Evolutionary conservation across 768 basidiomycete genomes (phyloP), one percentile per base, ranked within the genome.

Genomic region (Collybiopsis luxurians): DNA sequence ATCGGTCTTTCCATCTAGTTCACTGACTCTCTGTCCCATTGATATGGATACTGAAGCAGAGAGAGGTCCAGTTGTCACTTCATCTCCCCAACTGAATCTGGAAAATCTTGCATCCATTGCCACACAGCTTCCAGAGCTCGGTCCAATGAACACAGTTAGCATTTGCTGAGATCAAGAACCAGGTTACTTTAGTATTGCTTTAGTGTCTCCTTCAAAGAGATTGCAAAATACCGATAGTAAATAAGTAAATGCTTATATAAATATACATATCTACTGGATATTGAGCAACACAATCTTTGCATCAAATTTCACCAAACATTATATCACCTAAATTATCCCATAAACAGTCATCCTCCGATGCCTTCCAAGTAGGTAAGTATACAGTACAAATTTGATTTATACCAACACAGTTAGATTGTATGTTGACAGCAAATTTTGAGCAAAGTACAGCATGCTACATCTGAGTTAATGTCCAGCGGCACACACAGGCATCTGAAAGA

Each of bases 401-500:
- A n/a, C n/a, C n/a, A n/a, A n/a, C n/a, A n/a, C n/a, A n/a, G n/a
- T n/a, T n/a, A n/a, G n/a, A n/a, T n/a, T n/a, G n/a, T n/a, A n/a
- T n/a, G n/a, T n/a, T n/a, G n/a, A n/a, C n/a, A n/a, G n/a, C n/a
- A n/a, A n/a, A n/a, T n/a, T n/a, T n/a, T n/a, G n/a, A n/a, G n/a
- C n/a, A n/a, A n/a, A n/a, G n/a, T n/a, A n/a, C n/a, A n/a, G n/a
- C n/a, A n/a, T n/a, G n/a, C n/a, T n/a, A n/a, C n/a, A n/a, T n/a
- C 50, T 55, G 77, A 34, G 39, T 69, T 60, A 21, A 78, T 72
- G 12, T 66, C 58, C 1, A 81, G 61, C 1, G 74, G 81, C 1
- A 83, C 49, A 4, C 71, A 64, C 7, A 83, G 68, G 1, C 71
- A 63, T 5, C 79, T 75, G 68, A 79, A 82, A 1, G 74, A 74